Percentiles rank a stretch among this genome's conserved stretches.
These are phyloP conservation scores for Parmelia sp. DNA, from an alignment of 495 filamentous ascomycete genomes.

Conservation along the genomic window DNA sequence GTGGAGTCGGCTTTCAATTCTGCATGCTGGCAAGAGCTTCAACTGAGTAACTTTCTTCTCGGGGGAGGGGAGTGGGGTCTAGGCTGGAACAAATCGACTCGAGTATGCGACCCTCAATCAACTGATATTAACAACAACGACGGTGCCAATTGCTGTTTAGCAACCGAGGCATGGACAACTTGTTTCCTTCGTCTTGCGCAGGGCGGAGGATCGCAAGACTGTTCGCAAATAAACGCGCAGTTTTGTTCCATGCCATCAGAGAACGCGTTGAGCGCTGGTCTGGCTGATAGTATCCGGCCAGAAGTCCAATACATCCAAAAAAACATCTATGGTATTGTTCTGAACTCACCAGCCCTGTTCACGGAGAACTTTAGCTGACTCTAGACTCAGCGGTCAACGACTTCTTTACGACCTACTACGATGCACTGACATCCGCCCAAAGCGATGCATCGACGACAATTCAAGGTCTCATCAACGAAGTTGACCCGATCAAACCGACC, in stretches of 20 bases:
- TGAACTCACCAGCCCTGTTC: neutral
- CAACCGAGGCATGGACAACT: constrained; percentile 18
- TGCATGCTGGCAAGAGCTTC: constrained; percentile 17
- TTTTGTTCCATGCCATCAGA: constrained; percentile 12
- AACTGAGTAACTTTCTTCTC: constrained; percentile 17
- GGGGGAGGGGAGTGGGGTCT: constrained; percentile 10
- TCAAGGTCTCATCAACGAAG: constrained; percentile 15
- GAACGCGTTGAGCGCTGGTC: neutral
- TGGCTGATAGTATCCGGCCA: constrained; percentile 2
- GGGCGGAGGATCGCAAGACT: constrained; percentile 13
- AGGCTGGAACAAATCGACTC: constrained; percentile 15
- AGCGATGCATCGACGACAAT: constrained; percentile 10
- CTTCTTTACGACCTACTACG: constrained; percentile 23
- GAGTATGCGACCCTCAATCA: constrained; percentile 1
- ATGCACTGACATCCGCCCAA: constrained; percentile 10
- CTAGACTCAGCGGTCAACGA: constrained; percentile 19
- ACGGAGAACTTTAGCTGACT: neutral
- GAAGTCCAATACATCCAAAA: constrained; percentile 19
- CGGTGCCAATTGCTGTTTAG: constrained; percentile 16
- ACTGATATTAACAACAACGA: constrained; percentile 9
- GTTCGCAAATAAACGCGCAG: constrained; percentile 16
- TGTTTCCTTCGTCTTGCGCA: constrained; percentile 21
- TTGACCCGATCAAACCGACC: constrained; percentile 15
- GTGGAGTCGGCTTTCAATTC: constrained; percentile 14
- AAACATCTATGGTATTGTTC: constrained; percentile 22